These are phyloP conservation scores for Dysphania ambrosioides DNA, from an alignment of 148 eudicot species.

Conservation along the genomic window DNA sequence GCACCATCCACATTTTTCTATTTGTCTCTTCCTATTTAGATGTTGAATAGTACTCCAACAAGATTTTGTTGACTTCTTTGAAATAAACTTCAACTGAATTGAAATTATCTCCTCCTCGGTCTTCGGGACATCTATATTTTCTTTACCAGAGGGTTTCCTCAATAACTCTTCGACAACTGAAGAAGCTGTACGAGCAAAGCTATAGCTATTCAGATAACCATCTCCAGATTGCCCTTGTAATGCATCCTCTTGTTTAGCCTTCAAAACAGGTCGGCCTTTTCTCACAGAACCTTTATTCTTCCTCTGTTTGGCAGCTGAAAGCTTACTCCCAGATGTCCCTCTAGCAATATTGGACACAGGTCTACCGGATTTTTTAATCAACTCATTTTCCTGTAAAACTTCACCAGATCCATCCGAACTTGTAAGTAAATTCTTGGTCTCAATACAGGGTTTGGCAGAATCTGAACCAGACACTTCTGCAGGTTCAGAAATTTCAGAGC, in stretches of 20 bases:
- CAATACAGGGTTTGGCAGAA: slow-evolving; percentile 19
- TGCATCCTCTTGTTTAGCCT: slow-evolving; percentile 25
- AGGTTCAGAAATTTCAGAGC: slow-evolving; percentile 24
- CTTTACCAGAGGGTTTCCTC: slow-evolving; percentile 55
- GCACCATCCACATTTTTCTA: slow-evolving; percentile 97
- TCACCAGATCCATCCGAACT: slow-evolving; percentile 69
- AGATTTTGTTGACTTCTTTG: slow-evolving; percentile 50
- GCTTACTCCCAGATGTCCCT: slow-evolving; percentile 21
- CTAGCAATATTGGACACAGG: slow-evolving; percentile 28
- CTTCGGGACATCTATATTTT: slow-evolving; percentile 30
- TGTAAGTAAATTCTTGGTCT: slow-evolving; percentile 36
- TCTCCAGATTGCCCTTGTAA: slow-evolving; percentile 27
- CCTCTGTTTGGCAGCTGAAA: slow-evolving; percentile 29
- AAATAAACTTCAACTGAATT: slow-evolving; percentile 62
- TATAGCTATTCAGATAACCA: slow-evolving; percentile 53
- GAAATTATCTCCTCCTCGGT: slow-evolving; percentile 64
- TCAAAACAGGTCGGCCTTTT: slow-evolving; percentile 14
- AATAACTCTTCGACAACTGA: slow-evolving; percentile 58
- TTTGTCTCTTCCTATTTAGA: slow-evolving; percentile 38
- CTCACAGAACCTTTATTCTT: slow-evolving; percentile 31
- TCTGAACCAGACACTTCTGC: slow-evolving; percentile 15
- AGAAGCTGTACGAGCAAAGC: slow-evolving; percentile 70
- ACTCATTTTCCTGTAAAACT: slow-evolving; percentile 44
- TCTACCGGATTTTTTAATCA: slow-evolving; percentile 21
- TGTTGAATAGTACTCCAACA: slow-evolving; percentile 57